phyloP scores from a whole-genome alignment of 1,284 basidiomycete species.

The Cryptococcus depauperatus region DNA sequence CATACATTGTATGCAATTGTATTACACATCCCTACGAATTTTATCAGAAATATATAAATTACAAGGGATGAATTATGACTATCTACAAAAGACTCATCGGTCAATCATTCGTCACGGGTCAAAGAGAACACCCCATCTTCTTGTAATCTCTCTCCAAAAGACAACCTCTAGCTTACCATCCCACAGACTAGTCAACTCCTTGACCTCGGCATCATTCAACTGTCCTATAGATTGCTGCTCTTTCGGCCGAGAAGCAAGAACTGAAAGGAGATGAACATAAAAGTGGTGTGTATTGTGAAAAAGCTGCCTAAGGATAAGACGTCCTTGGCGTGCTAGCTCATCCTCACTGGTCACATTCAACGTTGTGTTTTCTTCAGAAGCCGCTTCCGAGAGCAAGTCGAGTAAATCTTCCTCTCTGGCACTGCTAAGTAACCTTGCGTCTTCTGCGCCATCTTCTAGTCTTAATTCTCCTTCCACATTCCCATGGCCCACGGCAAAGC shows the following conservation, averaged over 20 bases:
- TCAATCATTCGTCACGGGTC: constrained; percentile 6
- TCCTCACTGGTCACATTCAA: constrained; percentile 16
- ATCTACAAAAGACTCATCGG: background rate
- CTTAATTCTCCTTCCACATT: constrained; percentile 13
- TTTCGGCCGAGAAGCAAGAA: constrained; percentile 6
- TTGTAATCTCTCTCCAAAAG: constrained; percentile 28
- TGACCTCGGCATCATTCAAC: constrained; percentile 18
- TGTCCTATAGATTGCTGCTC: constrained; percentile 2
- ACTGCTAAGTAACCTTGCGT: constrained; percentile 17
- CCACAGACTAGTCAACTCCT: constrained; percentile 15
- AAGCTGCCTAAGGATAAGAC: constrained; percentile 34
- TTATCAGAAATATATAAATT: background rate
- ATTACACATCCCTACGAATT: background rate
- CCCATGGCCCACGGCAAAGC: constrained; percentile 36
- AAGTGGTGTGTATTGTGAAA: constrained; percentile 39
- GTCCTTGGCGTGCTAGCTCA: constrained; percentile 26
- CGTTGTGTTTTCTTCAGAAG: background rate
- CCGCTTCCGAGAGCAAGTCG: constrained; percentile 1
- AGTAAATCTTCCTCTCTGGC: constrained; percentile 14
- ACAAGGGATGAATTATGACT: no score
- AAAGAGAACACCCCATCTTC: constrained; percentile 10
- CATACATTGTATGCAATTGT: background rate
- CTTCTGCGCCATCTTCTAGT: constrained; percentile 31
- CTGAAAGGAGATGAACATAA: constrained; percentile 16
- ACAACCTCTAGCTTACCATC: constrained; percentile 15